Evolutionary conservation across 208 protist species (phyloP).

Genomic region (Tritrichomonas musculus): DNA sequence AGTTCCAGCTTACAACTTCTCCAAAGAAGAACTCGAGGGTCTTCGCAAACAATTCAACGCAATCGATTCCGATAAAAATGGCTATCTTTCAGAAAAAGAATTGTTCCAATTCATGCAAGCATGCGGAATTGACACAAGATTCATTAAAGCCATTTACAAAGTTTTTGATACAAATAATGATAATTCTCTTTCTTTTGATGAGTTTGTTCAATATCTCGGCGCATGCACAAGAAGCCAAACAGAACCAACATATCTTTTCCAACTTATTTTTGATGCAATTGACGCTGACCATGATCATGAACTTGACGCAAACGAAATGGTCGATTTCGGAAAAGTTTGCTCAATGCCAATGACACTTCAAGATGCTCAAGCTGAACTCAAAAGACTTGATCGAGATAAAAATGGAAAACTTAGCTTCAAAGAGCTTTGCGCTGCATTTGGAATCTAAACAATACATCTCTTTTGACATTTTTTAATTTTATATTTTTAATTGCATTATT

Average conservation of each 20-base stretch:
- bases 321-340: background rate
- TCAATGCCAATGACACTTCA: background rate
- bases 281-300: background rate
- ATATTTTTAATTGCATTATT: too few species aligned
- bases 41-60: background rate
- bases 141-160: constrained; percentile 15
- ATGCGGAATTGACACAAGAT: background rate
- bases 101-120: background rate
- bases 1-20: background rate
- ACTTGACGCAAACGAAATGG: background rate
- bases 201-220: constrained; percentile 2
- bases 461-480: background rate
- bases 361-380: background rate
- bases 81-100: background rate
- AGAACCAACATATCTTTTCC: constrained; percentile 23
- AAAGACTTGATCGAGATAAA: background rate
- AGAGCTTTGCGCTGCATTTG: background rate
- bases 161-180: background rate
- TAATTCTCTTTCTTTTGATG: background rate
- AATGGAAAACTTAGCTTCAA: background rate
- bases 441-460: background rate
- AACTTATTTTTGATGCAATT: background rate
- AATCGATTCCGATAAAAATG: constrained; percentile 7
- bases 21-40: background rate
- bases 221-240: background rate